A percentile compares a stretch with the other conserved stretches of the same genome.
phyloP scores from a whole-genome alignment of 2,329 filamentous ascomycete species.

The Bipolaris zeicola region DNA sequence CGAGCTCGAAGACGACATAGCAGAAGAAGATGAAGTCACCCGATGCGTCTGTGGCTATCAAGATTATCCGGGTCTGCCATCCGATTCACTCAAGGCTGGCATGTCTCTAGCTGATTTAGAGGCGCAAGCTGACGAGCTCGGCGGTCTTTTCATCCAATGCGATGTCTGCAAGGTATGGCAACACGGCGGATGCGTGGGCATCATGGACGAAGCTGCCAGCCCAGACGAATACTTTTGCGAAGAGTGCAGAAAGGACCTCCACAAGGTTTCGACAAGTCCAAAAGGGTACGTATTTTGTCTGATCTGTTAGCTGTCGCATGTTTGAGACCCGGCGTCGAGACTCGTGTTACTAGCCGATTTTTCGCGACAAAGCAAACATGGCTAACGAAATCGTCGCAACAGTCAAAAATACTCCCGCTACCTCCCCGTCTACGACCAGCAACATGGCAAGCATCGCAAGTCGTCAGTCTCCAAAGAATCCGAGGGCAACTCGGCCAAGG shows the following conservation, averaged over 20 bases:
- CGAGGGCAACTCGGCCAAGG: conserved; percentile 59
- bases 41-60: conserved; percentile 93
- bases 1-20: conserved; percentile 66
- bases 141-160: conserved; percentile 97
- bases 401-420: conserved; percentile 69
- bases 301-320: conserved; percentile 14
- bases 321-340: background rate
- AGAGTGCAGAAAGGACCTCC: conserved; percentile 87
- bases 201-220: conserved; percentile 89
- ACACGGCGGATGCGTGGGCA: conserved; percentile 95
- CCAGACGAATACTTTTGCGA: conserved; percentile 99
- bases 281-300: conserved; percentile 74
- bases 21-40: conserved; percentile 81
- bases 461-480: conserved; percentile 69
- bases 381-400: conserved; percentile 17
- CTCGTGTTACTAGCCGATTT: background rate
- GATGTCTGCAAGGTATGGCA: conserved; percentile 99
- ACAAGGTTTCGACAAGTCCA: conserved; percentile 77
- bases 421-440: conserved; percentile 62
- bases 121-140: conserved; percentile 71
- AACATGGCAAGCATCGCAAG: conserved; percentile 62
- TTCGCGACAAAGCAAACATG: background rate
- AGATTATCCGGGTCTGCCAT: conserved; percentile 84
- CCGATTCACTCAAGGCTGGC: conserved; percentile 60
- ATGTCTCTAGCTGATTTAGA: conserved; percentile 63